Base-by-base conservation (phyloP, 371 early-diverging fungal genomes). In the Haplosporangium sp. region DNA sequence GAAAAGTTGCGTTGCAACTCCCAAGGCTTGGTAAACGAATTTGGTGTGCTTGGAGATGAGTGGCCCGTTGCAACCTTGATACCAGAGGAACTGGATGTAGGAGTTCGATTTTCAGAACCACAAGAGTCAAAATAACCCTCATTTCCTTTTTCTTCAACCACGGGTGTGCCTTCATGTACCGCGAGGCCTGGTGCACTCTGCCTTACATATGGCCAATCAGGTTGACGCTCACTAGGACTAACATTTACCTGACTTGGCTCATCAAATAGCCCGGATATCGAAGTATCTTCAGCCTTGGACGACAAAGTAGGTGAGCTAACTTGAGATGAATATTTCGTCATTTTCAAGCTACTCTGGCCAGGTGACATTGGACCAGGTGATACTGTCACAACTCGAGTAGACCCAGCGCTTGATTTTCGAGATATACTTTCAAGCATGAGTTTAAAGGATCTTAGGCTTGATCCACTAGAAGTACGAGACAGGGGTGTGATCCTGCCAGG, bases 401-500 rank as follows among this genome's bases (percentile, higher is more conserved):
- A 79, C 17, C 74, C 79, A 40, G 53, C 56, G 50, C 79, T 79
- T 11, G 79, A 73, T 60, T 64, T 69, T n/a, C 65, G 56, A 40
- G 71, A 63, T 3, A 53, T 45, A 15, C 17, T 57, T 6, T 79
- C 79, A 20, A 71, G 67, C 9, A 39, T 19, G 10, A 60, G 53
- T 7, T 34, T 71, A 10, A 71, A 61, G 1, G 79, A 79, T 1
- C 65, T 57, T 11, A 74, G 11, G 52, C 79, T 79, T 11, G 79
- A 79, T 42, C 61, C 58, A 35, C 78, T 78, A 2, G 78, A 78
- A 35, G 73, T 59, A 6, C 78, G 66, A 2, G 78, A 78, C 19
- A 78, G 52, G 1, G 67, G 40, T 9, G 39, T 56, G 0, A 7
- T 57, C 3, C 67, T 64, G 1, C 19, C 50, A 27, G 67, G 60